A percentile compares a stretch with the other conserved stretches of the same genome.
These are phyloP conservation scores for Apiosordaria backusii DNA, from an alignment of 495 filamentous ascomycete species.

Conservation along the genomic window DNA sequence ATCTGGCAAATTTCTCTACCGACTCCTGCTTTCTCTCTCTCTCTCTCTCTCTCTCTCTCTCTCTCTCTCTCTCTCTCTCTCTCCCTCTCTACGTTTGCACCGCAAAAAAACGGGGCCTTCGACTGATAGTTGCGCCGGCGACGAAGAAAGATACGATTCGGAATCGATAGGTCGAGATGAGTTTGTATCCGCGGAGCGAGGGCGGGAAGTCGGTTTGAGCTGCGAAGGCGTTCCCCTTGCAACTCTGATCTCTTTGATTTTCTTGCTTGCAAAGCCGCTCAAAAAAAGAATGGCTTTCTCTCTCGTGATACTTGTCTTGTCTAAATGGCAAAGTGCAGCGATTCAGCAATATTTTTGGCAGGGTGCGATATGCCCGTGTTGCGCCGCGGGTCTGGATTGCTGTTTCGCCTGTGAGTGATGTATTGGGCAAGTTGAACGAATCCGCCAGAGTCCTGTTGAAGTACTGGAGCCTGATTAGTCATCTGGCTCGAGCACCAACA, in stretches of 20 bases:
- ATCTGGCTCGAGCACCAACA: conserved; percentile 12
- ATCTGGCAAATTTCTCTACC: neutral
- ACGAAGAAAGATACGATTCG: neutral
- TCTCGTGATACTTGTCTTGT: conserved; percentile 24
- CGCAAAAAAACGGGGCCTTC: neutral
- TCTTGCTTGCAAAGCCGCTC: conserved; percentile 11
- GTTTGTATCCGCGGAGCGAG: neutral
- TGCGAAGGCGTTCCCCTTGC: neutral
- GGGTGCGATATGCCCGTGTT: conserved; percentile 17
- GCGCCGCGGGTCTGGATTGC: conserved; percentile 26
- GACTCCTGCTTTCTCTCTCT: neutral
- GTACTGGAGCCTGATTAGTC: conserved; percentile 28
- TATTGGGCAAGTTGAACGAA: conserved; percentile 32
- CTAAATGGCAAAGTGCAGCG: conserved; percentile 22
- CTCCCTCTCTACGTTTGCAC: neutral
- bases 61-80: too few species aligned
- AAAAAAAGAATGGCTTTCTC: conserved; percentile 9
- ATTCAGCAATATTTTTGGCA: neutral
- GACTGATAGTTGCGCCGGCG: neutral
- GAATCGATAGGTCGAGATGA: neutral
- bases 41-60: too few species aligned
- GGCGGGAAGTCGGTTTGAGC: neutral
- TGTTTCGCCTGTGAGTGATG: conserved; percentile 29
- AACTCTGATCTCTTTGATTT: conserved; percentile 5
- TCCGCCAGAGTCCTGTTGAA: conserved; percentile 24